Evolutionary conservation across 768 basidiomycete genomes (phyloP).

Genomic region (Trametes sanguinea): DNA sequence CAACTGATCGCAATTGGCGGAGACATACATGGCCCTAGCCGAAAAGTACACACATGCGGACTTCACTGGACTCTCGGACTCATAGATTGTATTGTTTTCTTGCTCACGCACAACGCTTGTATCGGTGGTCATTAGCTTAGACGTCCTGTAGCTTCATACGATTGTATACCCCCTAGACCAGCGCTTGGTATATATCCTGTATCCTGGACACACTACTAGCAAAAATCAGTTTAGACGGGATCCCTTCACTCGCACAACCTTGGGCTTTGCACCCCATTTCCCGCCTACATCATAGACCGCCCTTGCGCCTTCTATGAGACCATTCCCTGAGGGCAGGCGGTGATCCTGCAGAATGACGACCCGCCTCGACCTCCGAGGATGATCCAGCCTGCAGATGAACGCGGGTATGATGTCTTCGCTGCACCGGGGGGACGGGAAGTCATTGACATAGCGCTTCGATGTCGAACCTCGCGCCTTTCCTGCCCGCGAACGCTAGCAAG

Average conservation of each 20-base stretch:
- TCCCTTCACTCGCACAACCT: too few species aligned
- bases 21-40: background rate
- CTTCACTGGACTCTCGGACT: constrained; percentile 2
- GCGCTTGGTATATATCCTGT: background rate
- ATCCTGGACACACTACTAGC: background rate
- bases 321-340: constrained; percentile 15
- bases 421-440: background rate
- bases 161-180: constrained; percentile 5
- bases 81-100: background rate
- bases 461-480: background rate
- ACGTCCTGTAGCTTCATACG: background rate
- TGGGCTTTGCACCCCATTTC: constrained; percentile 14
- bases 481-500: constrained; percentile 8
- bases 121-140: background rate
- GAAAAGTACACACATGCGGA: constrained; percentile 7
- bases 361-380: constrained; percentile 23
- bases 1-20: background rate
- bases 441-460: background rate
- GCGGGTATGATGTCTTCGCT: constrained; percentile 5
- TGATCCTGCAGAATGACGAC: constrained; percentile 18
- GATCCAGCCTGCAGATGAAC: constrained; percentile 14
- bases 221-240: too few species aligned
- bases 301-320: constrained; percentile 1
- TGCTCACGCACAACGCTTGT: background rate
- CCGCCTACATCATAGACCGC: constrained; percentile 3